Evolutionary conservation across 495 filamentous ascomycete species (phyloP).

Genomic region (Poronia punctata): DNA sequence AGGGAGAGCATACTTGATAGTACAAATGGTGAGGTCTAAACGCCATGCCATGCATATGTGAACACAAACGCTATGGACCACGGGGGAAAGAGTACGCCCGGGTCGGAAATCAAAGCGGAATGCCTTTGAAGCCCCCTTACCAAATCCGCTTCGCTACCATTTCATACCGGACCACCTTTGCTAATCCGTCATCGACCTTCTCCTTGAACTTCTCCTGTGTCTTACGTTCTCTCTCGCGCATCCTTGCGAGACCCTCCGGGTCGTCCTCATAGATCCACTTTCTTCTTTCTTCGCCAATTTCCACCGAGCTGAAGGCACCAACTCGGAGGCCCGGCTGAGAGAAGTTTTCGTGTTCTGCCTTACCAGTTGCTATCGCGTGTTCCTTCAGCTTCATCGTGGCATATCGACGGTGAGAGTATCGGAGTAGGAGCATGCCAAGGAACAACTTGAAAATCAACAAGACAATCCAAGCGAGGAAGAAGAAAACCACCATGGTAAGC

Average conservation of each 20-base stretch:
- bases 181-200: slow-evolving; percentile 51
- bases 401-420: slow-evolving; percentile 69
- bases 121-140: no score
- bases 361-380: slow-evolving; percentile 34
- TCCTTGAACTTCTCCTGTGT: slow-evolving; percentile 50
- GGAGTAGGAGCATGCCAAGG: slow-evolving; percentile 74
- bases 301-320: slow-evolving; percentile 77
- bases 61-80: no score
- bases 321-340: slow-evolving; percentile 65
- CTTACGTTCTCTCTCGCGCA: slow-evolving; percentile 61
- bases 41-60: not conserved
- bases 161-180: slow-evolving; percentile 72
- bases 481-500: slow-evolving; percentile 69
- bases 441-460: slow-evolving; percentile 75
- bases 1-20: no score
- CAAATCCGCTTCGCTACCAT: slow-evolving; percentile 95
- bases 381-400: slow-evolving; percentile 71
- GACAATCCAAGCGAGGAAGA: slow-evolving; percentile 68
- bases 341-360: slow-evolving; percentile 46
- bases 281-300: slow-evolving; percentile 81
- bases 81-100: no score
- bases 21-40: no score
- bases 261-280: slow-evolving; percentile 85
- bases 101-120: no score
- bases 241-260: slow-evolving; percentile 55